Evolutionary conservation across 192 early-diverging fungal genomes (phyloP).

Genomic region (Thoreauomyces humboldtii): DNA sequence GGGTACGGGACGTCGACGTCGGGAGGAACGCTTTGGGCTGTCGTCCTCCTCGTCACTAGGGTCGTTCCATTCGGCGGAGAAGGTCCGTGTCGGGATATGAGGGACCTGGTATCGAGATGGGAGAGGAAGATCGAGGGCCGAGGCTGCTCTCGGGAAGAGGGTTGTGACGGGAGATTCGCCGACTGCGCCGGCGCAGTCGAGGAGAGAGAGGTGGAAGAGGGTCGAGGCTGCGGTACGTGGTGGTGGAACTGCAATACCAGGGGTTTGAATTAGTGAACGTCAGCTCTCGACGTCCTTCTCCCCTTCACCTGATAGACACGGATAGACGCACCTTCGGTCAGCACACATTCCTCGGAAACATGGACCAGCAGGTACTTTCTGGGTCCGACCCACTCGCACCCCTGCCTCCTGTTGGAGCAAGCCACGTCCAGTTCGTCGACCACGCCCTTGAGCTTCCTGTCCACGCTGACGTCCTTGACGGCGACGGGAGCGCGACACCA

Average conservation of each 20-base stretch:
- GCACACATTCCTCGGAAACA: slow-evolving; percentile 27
- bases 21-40: too few relatives aligned
- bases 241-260: neutral
- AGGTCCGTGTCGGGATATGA: neutral
- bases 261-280: neutral
- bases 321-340: slow-evolving; percentile 9
- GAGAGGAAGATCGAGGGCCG: neutral
- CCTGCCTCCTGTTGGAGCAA: slow-evolving; percentile 19
- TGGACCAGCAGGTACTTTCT: slow-evolving; percentile 25
- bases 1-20: slow-evolving; percentile 12
- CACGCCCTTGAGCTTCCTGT: slow-evolving; percentile 15
- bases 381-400: slow-evolving; percentile 32
- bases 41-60: too few relatives aligned
- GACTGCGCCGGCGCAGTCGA: neutral
- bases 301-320: too few relatives aligned
- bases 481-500: slow-evolving; percentile 7
- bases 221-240: neutral
- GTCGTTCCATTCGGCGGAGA: neutral
- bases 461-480: slow-evolving; percentile 7
- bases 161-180: neutral
- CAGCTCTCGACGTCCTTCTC: neutral
- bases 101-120: slow-evolving; percentile 15
- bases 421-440: slow-evolving; percentile 29
- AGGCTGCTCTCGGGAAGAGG: slow-evolving; percentile 9
- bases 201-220: slow-evolving; percentile 18